phyloP scores from a whole-genome alignment of 2,329 filamentous ascomycete species.

The Trichoderma afroharzianum region DNA sequence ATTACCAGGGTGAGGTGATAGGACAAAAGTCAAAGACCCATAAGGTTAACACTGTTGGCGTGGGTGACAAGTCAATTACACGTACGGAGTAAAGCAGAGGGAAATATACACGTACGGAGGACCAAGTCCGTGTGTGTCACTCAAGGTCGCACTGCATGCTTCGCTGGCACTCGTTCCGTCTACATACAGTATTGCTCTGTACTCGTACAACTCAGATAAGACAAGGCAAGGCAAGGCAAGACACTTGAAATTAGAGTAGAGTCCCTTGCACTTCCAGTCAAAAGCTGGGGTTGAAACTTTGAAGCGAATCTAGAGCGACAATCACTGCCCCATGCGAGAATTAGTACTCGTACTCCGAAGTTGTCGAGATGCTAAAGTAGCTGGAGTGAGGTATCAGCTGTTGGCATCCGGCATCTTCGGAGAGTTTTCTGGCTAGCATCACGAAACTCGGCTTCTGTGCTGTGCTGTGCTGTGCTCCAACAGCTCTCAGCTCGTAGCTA shows the following conservation, averaged over 20 bases:
- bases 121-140: background rate
- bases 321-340: background rate
- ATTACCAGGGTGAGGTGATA: background rate
- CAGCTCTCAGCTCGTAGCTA: background rate
- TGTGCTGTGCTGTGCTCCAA: background rate
- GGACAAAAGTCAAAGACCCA: background rate
- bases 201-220: background rate
- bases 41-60: background rate
- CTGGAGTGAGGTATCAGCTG: background rate
- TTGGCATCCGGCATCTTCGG: conserved; percentile 5
- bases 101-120: background rate
- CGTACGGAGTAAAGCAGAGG: background rate
- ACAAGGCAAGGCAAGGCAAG: background rate
- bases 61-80: background rate
- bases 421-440: background rate
- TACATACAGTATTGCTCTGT: background rate
- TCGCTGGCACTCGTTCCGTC: background rate
- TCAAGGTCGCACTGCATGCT: background rate
- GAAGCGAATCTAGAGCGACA: background rate
- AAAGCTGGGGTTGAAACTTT: background rate
- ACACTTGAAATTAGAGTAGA: background rate
- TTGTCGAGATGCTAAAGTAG: background rate
- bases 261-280: background rate
- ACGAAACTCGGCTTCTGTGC: background rate
- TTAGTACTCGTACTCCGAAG: background rate